Evolutionary conservation across 495 filamentous ascomycete species (phyloP).

Genomic region (Penicillium subrubescens): DNA sequence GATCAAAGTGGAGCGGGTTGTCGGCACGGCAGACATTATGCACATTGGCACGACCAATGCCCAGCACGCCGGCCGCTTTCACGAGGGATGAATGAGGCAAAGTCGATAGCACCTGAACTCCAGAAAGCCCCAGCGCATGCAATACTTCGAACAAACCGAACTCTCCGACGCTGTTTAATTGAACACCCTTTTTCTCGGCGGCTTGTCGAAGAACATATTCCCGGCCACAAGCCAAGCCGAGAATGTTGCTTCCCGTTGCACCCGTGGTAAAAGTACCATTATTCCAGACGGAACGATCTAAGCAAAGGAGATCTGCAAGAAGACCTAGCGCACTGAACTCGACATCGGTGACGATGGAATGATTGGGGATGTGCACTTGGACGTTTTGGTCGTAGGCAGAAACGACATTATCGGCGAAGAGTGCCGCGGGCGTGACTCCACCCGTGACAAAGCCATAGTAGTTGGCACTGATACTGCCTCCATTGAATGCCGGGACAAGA

Average conservation of each 20-base stretch:
- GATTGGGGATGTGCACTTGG: constrained; percentile 76
- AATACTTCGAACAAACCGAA: constrained; percentile 70
- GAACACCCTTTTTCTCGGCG: constrained; percentile 34
- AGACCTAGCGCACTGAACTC: constrained; percentile 72
- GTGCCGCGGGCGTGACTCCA: constrained; percentile 75
- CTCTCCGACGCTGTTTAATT: constrained; percentile 61
- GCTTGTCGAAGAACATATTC: constrained; percentile 62
- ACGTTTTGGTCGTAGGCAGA: constrained; percentile 80
- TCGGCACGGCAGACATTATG: constrained; percentile 55
- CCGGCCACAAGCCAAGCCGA: constrained; percentile 77
- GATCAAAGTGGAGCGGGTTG: constrained; percentile 67
- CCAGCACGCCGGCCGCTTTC: constrained; percentile 81
- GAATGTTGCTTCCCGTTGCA: constrained; percentile 81
- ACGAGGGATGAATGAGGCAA: constrained; percentile 78
- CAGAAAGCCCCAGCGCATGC: constrained; percentile 58
- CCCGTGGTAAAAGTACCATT: constrained; percentile 82
- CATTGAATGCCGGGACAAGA: constrained; percentile 68
- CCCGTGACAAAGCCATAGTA: constrained; percentile 94
- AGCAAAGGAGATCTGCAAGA: constrained; percentile 64
- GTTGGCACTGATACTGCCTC: constrained; percentile 58
- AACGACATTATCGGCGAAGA: constrained; percentile 81
- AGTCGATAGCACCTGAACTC: constrained; percentile 76
- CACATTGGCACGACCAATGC: constrained; percentile 73
- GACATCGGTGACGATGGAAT: constrained; percentile 73
- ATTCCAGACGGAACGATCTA: constrained; percentile 54